These are phyloP conservation scores for Yamadazyma kitorensis DNA, from an alignment of 805 yeast genomes.

Conservation along the genomic window DNA sequence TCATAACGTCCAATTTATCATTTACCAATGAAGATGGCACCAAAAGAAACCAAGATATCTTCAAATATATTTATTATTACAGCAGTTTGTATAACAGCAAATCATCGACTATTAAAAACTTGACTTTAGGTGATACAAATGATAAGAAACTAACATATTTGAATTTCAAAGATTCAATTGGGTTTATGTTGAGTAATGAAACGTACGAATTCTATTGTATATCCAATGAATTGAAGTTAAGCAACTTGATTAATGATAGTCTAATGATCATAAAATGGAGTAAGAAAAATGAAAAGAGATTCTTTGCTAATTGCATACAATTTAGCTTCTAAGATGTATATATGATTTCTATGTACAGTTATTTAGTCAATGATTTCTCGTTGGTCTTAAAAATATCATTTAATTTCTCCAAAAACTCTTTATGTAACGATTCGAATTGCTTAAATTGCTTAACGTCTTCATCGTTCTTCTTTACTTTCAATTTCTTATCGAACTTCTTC, in stretches of 20 bases:
- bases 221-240: constrained; percentile 49
- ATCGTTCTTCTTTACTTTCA: constrained; percentile 47
- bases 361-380: constrained; percentile 47
- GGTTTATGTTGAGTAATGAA: constrained; percentile 36
- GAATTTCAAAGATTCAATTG: constrained; percentile 22
- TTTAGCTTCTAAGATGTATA: constrained; percentile 13
- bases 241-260: constrained; percentile 58
- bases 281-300: constrained; percentile 60
- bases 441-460: constrained; percentile 53
- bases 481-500: constrained; percentile 55
- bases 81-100: constrained; percentile 24
- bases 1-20: constrained; percentile 37
- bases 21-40: no score
- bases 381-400: constrained; percentile 53
- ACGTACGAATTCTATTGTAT: constrained; percentile 37
- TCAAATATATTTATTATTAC: constrained; percentile 39
- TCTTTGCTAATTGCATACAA: constrained; percentile 58
- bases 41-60: constrained; percentile 22
- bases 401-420: constrained; percentile 58
- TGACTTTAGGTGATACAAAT: constrained; percentile 16
- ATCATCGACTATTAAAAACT: constrained; percentile 12
- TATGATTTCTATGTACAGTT: constrained; percentile 8
- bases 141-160: constrained; percentile 46
- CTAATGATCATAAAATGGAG: constrained; percentile 74
- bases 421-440: constrained; percentile 69